phyloP scores from a whole-genome alignment of 2,329 filamentous ascomycete species.

The Achaetomium macrosporum region DNA sequence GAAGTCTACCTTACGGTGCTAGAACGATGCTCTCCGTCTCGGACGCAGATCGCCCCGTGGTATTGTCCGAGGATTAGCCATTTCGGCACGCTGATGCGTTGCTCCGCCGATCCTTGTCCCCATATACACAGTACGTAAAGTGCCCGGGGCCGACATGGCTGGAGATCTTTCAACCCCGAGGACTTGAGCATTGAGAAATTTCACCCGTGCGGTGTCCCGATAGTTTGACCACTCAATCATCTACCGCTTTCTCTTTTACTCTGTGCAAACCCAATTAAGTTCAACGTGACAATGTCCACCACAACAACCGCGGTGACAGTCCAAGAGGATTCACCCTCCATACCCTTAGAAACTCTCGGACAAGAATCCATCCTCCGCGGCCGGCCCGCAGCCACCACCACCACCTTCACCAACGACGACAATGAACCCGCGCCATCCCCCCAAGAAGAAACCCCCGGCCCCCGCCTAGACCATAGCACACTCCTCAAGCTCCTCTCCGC shows the following conservation, averaged over 20 bases:
- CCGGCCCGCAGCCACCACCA: too few relatives aligned
- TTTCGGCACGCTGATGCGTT: slow-evolving; percentile 9
- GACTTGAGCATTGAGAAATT: too few relatives aligned
- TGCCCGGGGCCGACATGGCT: not conserved
- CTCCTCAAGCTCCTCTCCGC: slow-evolving; percentile 47
- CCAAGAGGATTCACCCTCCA: not conserved
- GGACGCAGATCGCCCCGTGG: too few relatives aligned
- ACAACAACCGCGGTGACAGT: not conserved
- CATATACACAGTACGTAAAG: not conserved
- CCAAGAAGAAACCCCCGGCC: not conserved
- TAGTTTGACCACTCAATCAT: not conserved
- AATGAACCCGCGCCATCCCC: not conserved
- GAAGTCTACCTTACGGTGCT: too few relatives aligned
- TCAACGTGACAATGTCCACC: not conserved
- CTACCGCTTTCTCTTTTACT: not conserved
- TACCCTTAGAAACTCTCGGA: not conserved
- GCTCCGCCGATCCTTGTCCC: not conserved
- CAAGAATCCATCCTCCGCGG: too few relatives aligned
- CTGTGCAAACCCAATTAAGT: not conserved
- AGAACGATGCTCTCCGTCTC: too few relatives aligned
- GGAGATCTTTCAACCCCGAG: not conserved
- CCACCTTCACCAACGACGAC: not conserved
- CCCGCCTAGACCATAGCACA: too few relatives aligned
- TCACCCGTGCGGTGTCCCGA: too few relatives aligned
- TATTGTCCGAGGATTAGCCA: slow-evolving; percentile 15